phyloP scores from a whole-genome alignment of 1,284 basidiomycete genomes.

The Vanrija sp. region DNA sequence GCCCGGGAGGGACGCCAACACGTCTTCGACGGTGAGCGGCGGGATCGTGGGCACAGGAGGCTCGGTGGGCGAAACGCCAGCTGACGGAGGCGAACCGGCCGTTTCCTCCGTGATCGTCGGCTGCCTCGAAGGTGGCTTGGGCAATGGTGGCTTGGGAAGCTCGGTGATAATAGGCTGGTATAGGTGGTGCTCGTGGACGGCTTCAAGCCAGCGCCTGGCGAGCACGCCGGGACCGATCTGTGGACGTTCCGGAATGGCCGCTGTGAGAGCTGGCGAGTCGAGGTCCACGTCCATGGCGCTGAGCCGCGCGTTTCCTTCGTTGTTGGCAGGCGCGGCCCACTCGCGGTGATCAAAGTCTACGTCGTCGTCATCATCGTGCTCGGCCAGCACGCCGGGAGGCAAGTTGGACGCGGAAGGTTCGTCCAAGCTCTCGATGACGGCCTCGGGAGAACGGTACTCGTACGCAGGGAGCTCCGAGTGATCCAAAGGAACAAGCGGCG shows the following conservation, averaged over 20 bases:
- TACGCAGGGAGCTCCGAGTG: constrained; percentile 5
- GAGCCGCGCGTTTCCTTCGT: no score
- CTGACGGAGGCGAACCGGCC: background rate
- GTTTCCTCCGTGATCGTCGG: background rate
- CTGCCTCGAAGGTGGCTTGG: background rate
- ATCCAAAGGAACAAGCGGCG: no score
- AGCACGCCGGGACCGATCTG: constrained; percentile 36
- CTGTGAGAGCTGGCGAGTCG: background rate
- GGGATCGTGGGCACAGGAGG: background rate
- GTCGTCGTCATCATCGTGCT: constrained; percentile 26
- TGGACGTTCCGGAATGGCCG: constrained; percentile 18
- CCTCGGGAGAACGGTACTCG: constrained; percentile 38
- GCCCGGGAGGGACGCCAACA: constrained; percentile 36
- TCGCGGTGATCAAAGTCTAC: no score
- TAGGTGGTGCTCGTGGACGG: constrained; percentile 34
- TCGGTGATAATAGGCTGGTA: constrained; percentile 26
- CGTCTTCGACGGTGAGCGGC: constrained; percentile 19
- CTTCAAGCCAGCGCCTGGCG: constrained; percentile 23
- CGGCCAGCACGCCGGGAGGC: constrained; percentile 35
- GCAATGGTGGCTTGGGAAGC: constrained; percentile 17
- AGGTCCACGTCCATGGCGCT: constrained; percentile 22
- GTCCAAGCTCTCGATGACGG: constrained; percentile 36
- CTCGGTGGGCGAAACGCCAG: background rate
- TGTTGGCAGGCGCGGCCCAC: no score
- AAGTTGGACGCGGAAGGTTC: constrained; percentile 30